Evolutionary conservation across 140 eudicot species (phyloP).

Genomic region (Artemisia princeps): DNA sequence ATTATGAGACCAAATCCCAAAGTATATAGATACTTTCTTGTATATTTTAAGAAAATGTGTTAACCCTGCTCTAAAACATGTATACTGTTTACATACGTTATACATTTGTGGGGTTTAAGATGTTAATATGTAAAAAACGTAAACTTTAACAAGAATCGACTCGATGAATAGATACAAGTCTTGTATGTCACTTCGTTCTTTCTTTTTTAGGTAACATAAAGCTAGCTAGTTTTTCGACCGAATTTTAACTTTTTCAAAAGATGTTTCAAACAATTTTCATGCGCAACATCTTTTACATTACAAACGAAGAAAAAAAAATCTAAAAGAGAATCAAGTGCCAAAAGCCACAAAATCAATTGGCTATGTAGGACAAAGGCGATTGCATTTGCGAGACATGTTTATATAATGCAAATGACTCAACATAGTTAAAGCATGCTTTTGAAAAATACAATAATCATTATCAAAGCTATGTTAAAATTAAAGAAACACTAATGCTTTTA

Average conservation of each 20-base stretch:
- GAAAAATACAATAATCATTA: slow-evolving; percentile 17
- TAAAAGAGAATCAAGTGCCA: slow-evolving; percentile 17
- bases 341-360: slow-evolving; percentile 25
- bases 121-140: neutral
- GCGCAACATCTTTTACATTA: slow-evolving; percentile 6
- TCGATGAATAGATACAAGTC: no score
- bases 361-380: slow-evolving; percentile 22
- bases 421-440: slow-evolving; percentile 26
- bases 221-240: neutral
- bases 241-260: neutral
- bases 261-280: neutral
- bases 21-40: no score
- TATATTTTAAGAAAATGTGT: no score
- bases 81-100: no score
- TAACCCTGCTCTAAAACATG: no score
- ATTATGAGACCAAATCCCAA: no score
- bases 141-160: slow-evolving; percentile 9
- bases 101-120: neutral
- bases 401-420: slow-evolving; percentile 26
- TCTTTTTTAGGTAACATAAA: neutral
- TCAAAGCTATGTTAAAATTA: slow-evolving; percentile 28
- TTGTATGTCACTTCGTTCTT: neutral
- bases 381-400: slow-evolving; percentile 34
- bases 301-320: neutral
- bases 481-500: slow-evolving; percentile 24